Percentiles rank a stretch among this genome's conserved stretches.
These are phyloP conservation scores for Fomitopsis betulina DNA, from an alignment of 1,284 basidiomycete species.

Conservation along the genomic window DNA sequence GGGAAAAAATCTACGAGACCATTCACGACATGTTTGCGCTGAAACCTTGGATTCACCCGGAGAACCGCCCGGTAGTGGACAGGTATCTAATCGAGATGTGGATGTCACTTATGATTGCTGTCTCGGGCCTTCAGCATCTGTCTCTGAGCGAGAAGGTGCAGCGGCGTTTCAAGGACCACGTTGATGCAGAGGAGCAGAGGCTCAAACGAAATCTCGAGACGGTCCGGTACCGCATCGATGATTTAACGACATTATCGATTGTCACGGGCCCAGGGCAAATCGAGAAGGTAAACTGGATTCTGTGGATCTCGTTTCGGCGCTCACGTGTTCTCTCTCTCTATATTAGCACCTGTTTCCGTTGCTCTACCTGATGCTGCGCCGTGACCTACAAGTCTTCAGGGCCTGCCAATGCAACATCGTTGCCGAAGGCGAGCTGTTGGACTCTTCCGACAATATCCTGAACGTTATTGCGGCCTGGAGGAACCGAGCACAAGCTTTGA, in stretches of 20 bases:
- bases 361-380: background rate
- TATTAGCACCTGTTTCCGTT: background rate
- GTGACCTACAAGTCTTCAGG: background rate
- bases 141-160: conserved; percentile 1
- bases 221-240: conserved; percentile 22
- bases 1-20: conserved; percentile 18
- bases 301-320: background rate
- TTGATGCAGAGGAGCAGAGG: conserved; percentile 13
- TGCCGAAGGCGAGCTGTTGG: background rate
- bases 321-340: background rate
- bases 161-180: conserved; percentile 16
- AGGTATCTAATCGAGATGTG: conserved; percentile 16
- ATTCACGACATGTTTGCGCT: conserved; percentile 19
- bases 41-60: conserved; percentile 10
- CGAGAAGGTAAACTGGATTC: conserved; percentile 15
- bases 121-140: conserved; percentile 4
- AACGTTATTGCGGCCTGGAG: background rate
- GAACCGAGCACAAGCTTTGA: background rate
- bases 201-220: conserved; percentile 21
- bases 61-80: conserved; percentile 16
- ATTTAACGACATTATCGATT: conserved; percentile 18
- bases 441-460: background rate
- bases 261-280: conserved; percentile 19
- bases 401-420: background rate
- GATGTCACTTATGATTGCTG: conserved; percentile 2